Evolutionary conservation across 2,329 filamentous ascomycete species (phyloP).

Genomic region (Teratosphaeria epicoccoides): DNA sequence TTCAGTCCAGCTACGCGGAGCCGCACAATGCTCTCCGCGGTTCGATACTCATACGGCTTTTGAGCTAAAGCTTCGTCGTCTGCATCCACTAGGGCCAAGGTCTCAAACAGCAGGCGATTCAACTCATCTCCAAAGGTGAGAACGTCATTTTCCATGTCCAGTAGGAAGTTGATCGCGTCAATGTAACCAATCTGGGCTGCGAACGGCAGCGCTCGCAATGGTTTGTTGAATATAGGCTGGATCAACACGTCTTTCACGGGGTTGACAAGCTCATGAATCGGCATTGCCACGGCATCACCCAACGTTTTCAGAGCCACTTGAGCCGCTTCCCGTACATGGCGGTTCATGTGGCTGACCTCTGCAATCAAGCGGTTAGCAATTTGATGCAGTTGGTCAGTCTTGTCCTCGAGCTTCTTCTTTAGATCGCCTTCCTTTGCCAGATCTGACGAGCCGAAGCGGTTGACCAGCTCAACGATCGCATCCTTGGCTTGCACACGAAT

Average conservation of each 20-base stretch:
- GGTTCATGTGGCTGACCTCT: constrained; percentile 92
- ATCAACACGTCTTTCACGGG: constrained; percentile 84
- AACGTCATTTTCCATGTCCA: constrained; percentile 79
- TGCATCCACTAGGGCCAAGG: constrained; percentile 83
- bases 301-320: constrained; percentile 72
- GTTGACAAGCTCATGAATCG: constrained; percentile 78
- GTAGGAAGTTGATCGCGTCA: constrained; percentile 90
- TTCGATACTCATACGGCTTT: constrained; percentile 90
- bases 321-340: constrained; percentile 79
- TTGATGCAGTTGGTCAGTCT: constrained; percentile 56
- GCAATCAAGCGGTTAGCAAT: constrained; percentile 78
- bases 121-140: constrained; percentile 86
- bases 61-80: constrained; percentile 84
- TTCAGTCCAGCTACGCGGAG: constrained; percentile 88
- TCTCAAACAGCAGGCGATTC: constrained; percentile 84
- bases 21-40: constrained; percentile 87
- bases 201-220: constrained; percentile 83
- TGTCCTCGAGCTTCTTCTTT: constrained; percentile 36
- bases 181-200: constrained; percentile 96
- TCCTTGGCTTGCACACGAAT: constrained; percentile 74
- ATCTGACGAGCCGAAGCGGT: constrained; percentile 67
- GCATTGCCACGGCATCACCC: constrained; percentile 62
- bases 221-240: constrained; percentile 91
- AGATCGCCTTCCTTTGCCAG: constrained; percentile 66
- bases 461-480: constrained; percentile 63